Conservation (phyloP, 208 protist species). For the Endotrypanum monterogeii region DNA sequence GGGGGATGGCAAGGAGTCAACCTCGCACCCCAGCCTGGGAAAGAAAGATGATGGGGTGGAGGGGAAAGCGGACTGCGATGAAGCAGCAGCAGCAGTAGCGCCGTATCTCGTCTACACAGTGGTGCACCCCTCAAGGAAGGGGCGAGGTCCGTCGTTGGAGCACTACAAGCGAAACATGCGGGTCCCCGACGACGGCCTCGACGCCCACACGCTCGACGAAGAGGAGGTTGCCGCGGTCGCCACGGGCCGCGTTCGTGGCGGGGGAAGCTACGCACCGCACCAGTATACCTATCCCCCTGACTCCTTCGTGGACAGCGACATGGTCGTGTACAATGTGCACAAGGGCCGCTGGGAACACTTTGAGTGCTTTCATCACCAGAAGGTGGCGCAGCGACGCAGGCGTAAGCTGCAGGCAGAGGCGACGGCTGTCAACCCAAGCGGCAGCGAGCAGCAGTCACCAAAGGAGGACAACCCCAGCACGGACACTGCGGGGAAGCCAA, state of each 20-base stretch:
- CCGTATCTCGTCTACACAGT: conserved; percentile 34
- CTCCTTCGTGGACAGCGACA: conserved; percentile 57
- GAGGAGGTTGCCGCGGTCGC: conserved; percentile 1
- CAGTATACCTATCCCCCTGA: conserved; percentile 40
- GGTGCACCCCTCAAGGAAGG: conserved; percentile 31
- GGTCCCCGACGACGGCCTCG: conserved; percentile 6
- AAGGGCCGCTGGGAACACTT: conserved; percentile 47
- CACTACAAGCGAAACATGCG: conserved; percentile 31
- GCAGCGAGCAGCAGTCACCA: background rate
- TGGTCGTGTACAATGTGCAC: conserved; percentile 50
- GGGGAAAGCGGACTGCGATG: background rate
- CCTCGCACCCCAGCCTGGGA: background rate
- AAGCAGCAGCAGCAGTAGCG: background rate
- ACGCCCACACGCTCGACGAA: conserved; percentile 6
- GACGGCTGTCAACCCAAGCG: too few relatives aligned
- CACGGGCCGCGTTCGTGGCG: background rate
- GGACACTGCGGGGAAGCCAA: background rate
- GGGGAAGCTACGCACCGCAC: conserved; percentile 18
- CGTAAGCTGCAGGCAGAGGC: background rate
- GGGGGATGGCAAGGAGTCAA: background rate
- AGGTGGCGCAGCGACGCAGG: conserved; percentile 18
- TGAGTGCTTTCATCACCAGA: conserved; percentile 34
- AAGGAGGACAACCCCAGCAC: background rate
- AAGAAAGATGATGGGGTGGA: background rate
- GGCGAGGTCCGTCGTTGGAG: conserved; percentile 31